A percentile compares a stretch with the other conserved stretches of the same genome.
Conservation (phyloP, 441 rosid genomes). For the Rhodomyrtus psidioides region DNA sequence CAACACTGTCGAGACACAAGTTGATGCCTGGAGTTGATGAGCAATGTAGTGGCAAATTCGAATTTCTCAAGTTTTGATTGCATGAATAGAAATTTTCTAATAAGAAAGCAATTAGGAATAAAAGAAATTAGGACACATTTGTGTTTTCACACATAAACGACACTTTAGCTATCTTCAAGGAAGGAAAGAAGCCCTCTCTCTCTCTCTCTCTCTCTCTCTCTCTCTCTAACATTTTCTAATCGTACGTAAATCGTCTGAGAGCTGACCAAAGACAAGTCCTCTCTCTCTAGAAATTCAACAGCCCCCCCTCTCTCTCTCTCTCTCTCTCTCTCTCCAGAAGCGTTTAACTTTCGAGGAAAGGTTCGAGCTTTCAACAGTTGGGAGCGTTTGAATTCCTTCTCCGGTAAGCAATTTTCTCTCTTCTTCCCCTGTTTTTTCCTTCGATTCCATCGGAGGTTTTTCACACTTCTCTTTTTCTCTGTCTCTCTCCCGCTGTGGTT, state of each 20-base stretch:
- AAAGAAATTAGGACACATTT: not conserved
- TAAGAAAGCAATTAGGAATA: fast-evolving
- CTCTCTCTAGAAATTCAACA: not conserved
- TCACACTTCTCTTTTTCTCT: not conserved
- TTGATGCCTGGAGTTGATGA: not conserved
- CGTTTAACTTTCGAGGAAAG: not conserved
- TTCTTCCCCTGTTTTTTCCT: not conserved
- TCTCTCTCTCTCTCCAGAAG: not conserved
- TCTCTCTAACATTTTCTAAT: not conserved
- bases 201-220: not conserved
- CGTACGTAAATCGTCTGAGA: not conserved
- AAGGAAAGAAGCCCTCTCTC: not conserved
- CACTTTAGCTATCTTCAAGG: not conserved
- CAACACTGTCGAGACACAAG: not conserved
- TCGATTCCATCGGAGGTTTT: conserved; percentile 6
- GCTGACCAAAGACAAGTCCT: conserved; percentile 11
- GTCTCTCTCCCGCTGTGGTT: not conserved
- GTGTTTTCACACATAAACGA: not conserved
- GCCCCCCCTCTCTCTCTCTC: too few species aligned
- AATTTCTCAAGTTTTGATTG: not conserved
- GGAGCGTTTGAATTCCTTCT: not conserved
- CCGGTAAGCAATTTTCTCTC: not conserved
- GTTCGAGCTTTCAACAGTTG: not conserved
- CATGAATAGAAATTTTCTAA: not conserved
- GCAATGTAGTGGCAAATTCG: fast-evolving